A percentile compares a stretch with the other conserved stretches of the same genome.
Conservation (phyloP, 1,139 yeast genomes). For the Blastobotrys malaysiensis region DNA sequence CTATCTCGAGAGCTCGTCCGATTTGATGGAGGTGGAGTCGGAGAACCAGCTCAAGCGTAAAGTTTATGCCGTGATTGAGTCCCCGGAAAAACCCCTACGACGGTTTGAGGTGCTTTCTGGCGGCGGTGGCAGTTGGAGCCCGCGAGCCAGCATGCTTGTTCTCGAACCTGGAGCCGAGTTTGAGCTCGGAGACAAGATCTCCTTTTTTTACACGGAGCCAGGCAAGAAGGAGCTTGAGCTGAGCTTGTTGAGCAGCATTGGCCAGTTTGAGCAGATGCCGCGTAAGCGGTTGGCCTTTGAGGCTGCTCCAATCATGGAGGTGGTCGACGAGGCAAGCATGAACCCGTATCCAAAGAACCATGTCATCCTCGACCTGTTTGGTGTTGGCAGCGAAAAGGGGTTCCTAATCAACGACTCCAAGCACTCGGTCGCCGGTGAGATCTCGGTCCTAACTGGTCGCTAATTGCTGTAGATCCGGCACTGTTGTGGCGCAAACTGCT, state of each 20-base stretch:
- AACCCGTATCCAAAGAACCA: conserved; percentile 14
- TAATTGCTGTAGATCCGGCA: no score
- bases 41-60: conserved; percentile 10
- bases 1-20: conserved; percentile 42
- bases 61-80: conserved; percentile 11
- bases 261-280: neutral
- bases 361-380: conserved; percentile 24
- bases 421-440: conserved; percentile 31
- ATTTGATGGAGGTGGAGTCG: conserved; percentile 38
- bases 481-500: no score
- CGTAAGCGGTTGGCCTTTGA: conserved; percentile 17
- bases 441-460: neutral
- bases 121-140: conserved; percentile 64
- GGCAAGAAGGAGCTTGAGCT: conserved; percentile 1
- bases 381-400: conserved; percentile 33
- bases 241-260: conserved; percentile 1
- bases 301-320: conserved; percentile 23
- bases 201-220: conserved; percentile 39
- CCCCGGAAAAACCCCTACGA: conserved; percentile 7
- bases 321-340: conserved; percentile 13
- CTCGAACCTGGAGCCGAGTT: conserved; percentile 51
- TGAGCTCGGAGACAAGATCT: conserved; percentile 42
- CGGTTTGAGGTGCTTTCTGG: conserved; percentile 48
- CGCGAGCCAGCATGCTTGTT: conserved; percentile 54
- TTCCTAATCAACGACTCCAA: conserved; percentile 29